A percentile compares a stretch with the other conserved stretches of the same genome.
These are phyloP conservation scores for Flaveria brownii DNA, from an alignment of 129 eudicot genomes.

Conservation along the genomic window DNA sequence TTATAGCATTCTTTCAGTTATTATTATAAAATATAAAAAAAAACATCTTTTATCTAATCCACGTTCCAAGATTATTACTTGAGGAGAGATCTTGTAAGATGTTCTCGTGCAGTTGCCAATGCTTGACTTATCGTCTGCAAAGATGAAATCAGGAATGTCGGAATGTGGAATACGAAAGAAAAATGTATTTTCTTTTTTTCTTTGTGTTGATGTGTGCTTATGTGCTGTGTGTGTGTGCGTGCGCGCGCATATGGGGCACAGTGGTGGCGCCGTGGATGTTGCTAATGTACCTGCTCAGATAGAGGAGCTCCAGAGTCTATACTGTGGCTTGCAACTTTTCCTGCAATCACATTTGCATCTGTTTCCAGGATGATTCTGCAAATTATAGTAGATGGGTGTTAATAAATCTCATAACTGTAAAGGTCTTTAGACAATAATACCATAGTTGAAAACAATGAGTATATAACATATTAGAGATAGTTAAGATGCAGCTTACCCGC, in stretches of 20 bases:
- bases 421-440: background rate
- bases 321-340: constrained; percentile 78
- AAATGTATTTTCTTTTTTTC: background rate
- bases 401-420: background rate
- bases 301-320: constrained; percentile 79
- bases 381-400: background rate
- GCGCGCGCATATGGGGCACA: background rate
- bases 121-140: constrained; percentile 90
- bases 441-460: background rate
- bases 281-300: constrained; percentile 69
- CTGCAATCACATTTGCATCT: constrained; percentile 74
- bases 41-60: background rate
- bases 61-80: constrained; percentile 49
- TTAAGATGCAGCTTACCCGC: constrained; percentile 56
- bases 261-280: background rate
- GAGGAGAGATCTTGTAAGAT: constrained; percentile 79
- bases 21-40: constrained; percentile 1
- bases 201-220: no score
- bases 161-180: background rate
- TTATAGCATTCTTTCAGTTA: background rate
- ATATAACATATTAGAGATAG: background rate
- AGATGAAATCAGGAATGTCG: background rate
- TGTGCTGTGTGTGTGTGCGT: background rate
- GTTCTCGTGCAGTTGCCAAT: constrained; percentile 88
- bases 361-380: constrained; percentile 84